Evolutionary conservation across 176 grass and related monocot species (phyloP).

Genomic region (Oryza officinalis): DNA sequence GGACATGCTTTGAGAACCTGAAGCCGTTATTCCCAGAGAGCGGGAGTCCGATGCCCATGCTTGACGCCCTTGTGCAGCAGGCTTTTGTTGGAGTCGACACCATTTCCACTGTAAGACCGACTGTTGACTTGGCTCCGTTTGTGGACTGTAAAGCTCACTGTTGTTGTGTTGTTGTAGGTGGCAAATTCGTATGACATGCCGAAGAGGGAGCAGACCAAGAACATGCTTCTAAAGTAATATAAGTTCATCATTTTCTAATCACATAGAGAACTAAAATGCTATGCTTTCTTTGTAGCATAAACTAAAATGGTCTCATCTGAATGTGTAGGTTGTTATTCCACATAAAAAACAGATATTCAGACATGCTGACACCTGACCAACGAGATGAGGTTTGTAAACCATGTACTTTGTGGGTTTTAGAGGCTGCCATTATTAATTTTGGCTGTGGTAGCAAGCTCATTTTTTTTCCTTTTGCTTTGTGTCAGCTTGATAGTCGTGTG

Average conservation of each 20-base stretch:
- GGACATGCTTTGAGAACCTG: conserved; percentile 67
- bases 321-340: conserved; percentile 74
- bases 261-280: conserved; percentile 13
- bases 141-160: conserved; percentile 17
- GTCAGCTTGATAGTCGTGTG: conserved; percentile 74
- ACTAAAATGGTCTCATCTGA: conserved; percentile 33
- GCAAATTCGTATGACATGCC: conserved; percentile 52
- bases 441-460: conserved; percentile 12
- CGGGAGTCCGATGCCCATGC: conserved; percentile 69
- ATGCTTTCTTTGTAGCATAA: conserved; percentile 16
- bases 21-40: conserved; percentile 69
- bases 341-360: conserved; percentile 86
- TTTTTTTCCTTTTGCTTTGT: conserved; percentile 35
- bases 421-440: not conserved
- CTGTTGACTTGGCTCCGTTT: not conserved
- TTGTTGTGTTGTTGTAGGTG: conserved; percentile 42
- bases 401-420: conserved; percentile 18
- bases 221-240: conserved; percentile 64
- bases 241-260: conserved; percentile 16
- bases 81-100: conserved; percentile 68
- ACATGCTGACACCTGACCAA: conserved; percentile 59
- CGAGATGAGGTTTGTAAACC: conserved; percentile 56
- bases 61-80: conserved; percentile 75
- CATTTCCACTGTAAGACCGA: conserved; percentile 61
- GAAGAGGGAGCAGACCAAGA: conserved; percentile 70